These are phyloP conservation scores for Pseudogymnoascus sp. DNA, from an alignment of 2,329 filamentous ascomycete genomes.

Conservation along the genomic window DNA sequence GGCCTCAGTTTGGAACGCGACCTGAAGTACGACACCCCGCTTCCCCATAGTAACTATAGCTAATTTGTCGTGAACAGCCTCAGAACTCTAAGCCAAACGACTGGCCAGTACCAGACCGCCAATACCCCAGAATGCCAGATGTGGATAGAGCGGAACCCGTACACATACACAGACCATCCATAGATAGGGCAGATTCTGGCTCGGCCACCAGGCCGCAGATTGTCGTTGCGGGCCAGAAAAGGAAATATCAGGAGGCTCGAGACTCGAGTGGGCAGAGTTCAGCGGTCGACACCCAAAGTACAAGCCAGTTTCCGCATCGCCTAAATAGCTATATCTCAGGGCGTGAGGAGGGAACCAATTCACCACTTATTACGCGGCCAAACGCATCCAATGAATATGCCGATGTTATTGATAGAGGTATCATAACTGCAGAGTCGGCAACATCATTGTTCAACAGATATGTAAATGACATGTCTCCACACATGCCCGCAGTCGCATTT, in stretches of 20 bases:
- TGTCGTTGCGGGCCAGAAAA: constrained; percentile 28
- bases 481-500: constrained; percentile 56
- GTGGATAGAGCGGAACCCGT: constrained; percentile 16
- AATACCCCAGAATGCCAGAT: constrained; percentile 21
- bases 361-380: not conserved
- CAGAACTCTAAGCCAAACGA: constrained; percentile 8
- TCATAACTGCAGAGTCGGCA: constrained; percentile 49
- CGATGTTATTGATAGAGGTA: constrained; percentile 47
- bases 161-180: not conserved
- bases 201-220: constrained; percentile 19
- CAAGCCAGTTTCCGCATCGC: not conserved
- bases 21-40: constrained; percentile 14
- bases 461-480: constrained; percentile 48
- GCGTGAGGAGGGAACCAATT: not conserved
- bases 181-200: not conserved
- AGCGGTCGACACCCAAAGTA: not conserved
- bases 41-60: not conserved
- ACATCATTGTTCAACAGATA: constrained; percentile 49
- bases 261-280: constrained; percentile 11
- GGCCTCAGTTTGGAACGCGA: constrained; percentile 16
- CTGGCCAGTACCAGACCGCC: constrained; percentile 18
- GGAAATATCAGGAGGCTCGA: constrained; percentile 23
- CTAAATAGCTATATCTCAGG: not conserved
- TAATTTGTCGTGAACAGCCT: not conserved
- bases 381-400: constrained; percentile 24